Conservation (phyloP, 2,329 filamentous ascomycete species). For the Neofusicoccum sp. region DNA sequence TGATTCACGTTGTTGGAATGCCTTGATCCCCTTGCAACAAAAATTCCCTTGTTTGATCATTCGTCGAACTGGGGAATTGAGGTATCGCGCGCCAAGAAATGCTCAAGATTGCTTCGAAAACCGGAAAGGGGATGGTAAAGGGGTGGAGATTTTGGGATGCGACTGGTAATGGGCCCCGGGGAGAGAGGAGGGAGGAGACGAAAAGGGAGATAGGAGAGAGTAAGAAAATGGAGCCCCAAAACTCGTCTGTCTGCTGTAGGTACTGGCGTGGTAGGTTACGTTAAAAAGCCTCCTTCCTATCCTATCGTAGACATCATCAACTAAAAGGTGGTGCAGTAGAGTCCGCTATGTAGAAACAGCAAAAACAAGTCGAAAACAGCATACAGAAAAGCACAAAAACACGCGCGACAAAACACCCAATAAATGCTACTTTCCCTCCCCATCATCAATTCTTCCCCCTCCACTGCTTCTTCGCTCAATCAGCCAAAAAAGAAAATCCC, state of each 20-base stretch:
- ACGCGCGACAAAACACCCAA: constrained; percentile 7
- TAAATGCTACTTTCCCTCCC: constrained; percentile 12
- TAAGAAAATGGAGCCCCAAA: neutral
- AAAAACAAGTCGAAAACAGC: neutral
- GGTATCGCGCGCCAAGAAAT: constrained; percentile 7
- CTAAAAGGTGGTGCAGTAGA: constrained; percentile 12
- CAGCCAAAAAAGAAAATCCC: constrained; percentile 1
- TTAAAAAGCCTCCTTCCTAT: constrained; percentile 15
- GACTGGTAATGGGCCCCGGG: neutral
- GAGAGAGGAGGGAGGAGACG: neutral
- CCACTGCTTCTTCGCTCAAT: neutral
- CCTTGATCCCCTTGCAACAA: neutral
- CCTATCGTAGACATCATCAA: constrained; percentile 16
- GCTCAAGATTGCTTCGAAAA: neutral
- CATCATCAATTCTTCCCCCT: neutral
- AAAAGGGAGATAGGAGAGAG: neutral
- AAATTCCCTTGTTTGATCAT: neutral
- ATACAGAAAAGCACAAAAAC: neutral
- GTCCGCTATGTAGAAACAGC: constrained; percentile 8
- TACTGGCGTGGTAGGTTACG: constrained; percentile 11
- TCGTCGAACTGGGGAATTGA: neutral
- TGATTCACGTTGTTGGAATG: too few relatives aligned
- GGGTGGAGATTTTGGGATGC: neutral
- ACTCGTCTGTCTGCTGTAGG: constrained; percentile 10
- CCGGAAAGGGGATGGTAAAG: neutral